phyloP scores from a whole-genome alignment of 1,284 basidiomycete species.

The Cryptococcus sp. region DNA sequence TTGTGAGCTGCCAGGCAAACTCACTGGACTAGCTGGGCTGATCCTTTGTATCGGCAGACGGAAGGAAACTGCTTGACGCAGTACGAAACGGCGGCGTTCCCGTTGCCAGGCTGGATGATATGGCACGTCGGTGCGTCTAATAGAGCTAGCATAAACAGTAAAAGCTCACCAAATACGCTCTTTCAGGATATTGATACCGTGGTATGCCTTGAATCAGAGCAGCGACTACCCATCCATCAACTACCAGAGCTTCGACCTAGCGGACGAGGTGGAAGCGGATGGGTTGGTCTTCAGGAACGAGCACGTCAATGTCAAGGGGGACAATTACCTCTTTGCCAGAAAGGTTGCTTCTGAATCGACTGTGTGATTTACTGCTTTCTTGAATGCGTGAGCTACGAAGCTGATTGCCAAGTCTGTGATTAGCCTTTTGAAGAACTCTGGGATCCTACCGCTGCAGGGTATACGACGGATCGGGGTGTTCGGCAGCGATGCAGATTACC shows the following conservation, averaged over 20 bases:
- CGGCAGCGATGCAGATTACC: slow-evolving; percentile 47
- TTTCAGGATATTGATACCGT: slow-evolving; percentile 60
- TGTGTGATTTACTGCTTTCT: slow-evolving; percentile 21
- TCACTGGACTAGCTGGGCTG: neutral
- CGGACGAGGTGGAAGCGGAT: slow-evolving; percentile 32
- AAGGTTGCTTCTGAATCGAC: slow-evolving; percentile 45
- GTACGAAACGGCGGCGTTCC: slow-evolving; percentile 71
- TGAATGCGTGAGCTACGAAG: too few relatives aligned
- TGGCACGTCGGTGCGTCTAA: slow-evolving; percentile 38
- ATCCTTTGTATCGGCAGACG: slow-evolving; percentile 36
- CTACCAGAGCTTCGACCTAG: slow-evolving; percentile 51
- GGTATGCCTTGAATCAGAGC: slow-evolving; percentile 64
- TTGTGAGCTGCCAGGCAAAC: slow-evolving; percentile 22
- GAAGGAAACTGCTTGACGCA: slow-evolving; percentile 60
- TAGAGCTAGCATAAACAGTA: too few relatives aligned
- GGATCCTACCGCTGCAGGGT: slow-evolving; percentile 30
- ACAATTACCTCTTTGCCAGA: slow-evolving; percentile 38
- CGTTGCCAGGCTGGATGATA: slow-evolving; percentile 58
- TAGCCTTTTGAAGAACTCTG: slow-evolving; percentile 43
- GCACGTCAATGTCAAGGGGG: slow-evolving; percentile 36
- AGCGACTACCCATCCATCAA: slow-evolving; percentile 58
- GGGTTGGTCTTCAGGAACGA: slow-evolving; percentile 34
- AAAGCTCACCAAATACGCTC: neutral
- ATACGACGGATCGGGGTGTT: slow-evolving; percentile 45
- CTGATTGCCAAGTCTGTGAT: neutral